phyloP scores from a whole-genome alignment of 805 yeast species.

The Kluyveromyces wickerhamii region DNA sequence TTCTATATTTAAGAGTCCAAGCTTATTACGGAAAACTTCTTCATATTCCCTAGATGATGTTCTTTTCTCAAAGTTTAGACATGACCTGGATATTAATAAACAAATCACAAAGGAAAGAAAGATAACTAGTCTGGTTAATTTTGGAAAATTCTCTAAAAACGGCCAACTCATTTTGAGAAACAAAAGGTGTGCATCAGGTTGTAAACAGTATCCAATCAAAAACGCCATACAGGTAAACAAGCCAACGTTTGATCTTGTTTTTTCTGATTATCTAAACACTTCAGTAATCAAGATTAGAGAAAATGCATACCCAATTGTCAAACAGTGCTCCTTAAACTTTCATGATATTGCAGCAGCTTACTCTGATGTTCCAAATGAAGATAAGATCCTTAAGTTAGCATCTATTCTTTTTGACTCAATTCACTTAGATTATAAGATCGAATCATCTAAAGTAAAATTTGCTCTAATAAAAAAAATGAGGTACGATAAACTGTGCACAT shows the following conservation, averaged over 20 bases:
- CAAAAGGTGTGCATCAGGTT: slow-evolving; percentile 1
- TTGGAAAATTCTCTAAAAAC: slow-evolving; percentile 19
- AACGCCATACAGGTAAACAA: slow-evolving; percentile 8
- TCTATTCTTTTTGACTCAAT: slow-evolving; percentile 53
- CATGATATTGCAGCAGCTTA: slow-evolving; percentile 16
- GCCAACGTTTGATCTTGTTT: slow-evolving; percentile 12
- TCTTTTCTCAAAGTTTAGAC: slow-evolving; percentile 37
- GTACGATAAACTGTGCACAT: slow-evolving; percentile 41
- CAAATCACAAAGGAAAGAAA: slow-evolving; percentile 26
- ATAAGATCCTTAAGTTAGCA: slow-evolving; percentile 45
- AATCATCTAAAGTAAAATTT: slow-evolving; percentile 16
- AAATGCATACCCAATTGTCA: slow-evolving; percentile 34
- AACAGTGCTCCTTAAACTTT: slow-evolving; percentile 30
- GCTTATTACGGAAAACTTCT: slow-evolving; percentile 11
- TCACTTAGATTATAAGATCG: slow-evolving; percentile 14
- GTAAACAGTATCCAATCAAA: slow-evolving; percentile 2
- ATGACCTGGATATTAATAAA: slow-evolving; percentile 22
- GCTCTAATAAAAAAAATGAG: slow-evolving; percentile 30
- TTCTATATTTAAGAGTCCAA: slow-evolving; percentile 24
- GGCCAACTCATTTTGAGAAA: slow-evolving; percentile 14
- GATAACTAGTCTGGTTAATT: slow-evolving; percentile 14
- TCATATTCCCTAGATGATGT: slow-evolving; percentile 11
- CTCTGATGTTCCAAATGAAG: slow-evolving; percentile 16
- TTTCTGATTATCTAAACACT: slow-evolving; percentile 18
- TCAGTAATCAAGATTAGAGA: slow-evolving; percentile 23